Evolutionary conservation across 2,329 filamentous ascomycete species (phyloP), one percentile per base, ranked within the genome.

Genomic region (Sporothrix luriei): DNA sequence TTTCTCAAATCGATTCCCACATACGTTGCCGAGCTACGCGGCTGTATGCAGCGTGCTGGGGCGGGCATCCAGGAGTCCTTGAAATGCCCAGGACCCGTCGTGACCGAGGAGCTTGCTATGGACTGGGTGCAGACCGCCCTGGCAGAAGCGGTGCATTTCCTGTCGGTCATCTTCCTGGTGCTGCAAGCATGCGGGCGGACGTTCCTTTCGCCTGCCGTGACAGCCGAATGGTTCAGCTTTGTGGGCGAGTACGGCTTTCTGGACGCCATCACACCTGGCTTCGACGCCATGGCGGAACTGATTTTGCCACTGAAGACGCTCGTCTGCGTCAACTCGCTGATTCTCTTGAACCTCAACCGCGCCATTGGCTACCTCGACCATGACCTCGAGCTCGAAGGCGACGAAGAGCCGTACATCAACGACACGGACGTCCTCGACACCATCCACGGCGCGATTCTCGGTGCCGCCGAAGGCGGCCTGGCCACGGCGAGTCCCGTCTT

Each of bases 181-280:
- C 79, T 93, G 46, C 89, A 91, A 72, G 80, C 85, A 61, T 84
- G 85, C 66, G 78, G 82, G 49, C 80, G 80, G 21, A 78, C 83
- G 61, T 85, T 91, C 74, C 82, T 88, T 14, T 82, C 87, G 19
- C 83, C 86, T 21, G 81, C 84, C 16, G 78, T 88, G 7, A 83
- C 93, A 21, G 81, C 87, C 51, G 83, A 86, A 73, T 97, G 93
- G 93, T 93, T 94, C 74, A 81, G 84, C n/a, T 80, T 94, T 65
- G 89, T 94, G 83, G 82, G 85, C 54, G 82, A 86, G 16, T 89
- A 87, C 75, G 81, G 80, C 66, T 97, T 96, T 76, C 85, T 97
- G 73, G 86, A 90, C 70, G 81, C 83, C 11, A 82, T 94, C 62
- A 79, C 83, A 71, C 80, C 82, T 67, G 77, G 77, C 13, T 76